Base-by-base conservation (phyloP, 768 basidiomycete species). In the Podaxis sp. region DNA sequence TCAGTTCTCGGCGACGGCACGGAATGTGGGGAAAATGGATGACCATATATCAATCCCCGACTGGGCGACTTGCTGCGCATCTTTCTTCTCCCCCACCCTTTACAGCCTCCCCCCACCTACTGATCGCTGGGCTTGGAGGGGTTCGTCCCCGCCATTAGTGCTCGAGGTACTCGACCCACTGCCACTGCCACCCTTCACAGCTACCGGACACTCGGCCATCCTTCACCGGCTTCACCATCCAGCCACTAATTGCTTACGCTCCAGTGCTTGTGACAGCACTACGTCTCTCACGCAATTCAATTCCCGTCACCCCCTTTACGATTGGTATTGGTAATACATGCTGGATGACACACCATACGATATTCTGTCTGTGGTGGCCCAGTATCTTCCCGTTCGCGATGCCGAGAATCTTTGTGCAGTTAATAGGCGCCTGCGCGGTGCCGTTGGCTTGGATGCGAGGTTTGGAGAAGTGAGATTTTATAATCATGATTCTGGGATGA, bases 361-460 rank as follows among this genome's bases (percentile, higher is more conserved):
- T n/a, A 57, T 74, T 38, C 71, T 70, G 73, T 51, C 52, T 28
- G 26, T 64, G 38, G 65, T 72, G 24, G 60, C 67, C 13, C 55
- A 59, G 28, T 72, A 63, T 59, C 56, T 74, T 7, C 66, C 71
- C 17, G 51, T 60, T 5, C 40, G 66, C 22, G 62, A 64, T 38
- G 53, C 71, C 22, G 33, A 49, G 54, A 65, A 55, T 7, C 51
- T 73, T 6, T 67, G 64, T 51, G 63, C 55, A 2, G 70, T 73
- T 2, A 74, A 69, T 60, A 64, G 65, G 53, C 62, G 66, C 33
- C 63, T 74, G 22, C 62, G 65, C 28, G 12, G 57, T 24, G 56
- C 56, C 51, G 63, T 70, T n/a, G 69, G 68, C 36, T 67, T 66
- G 12, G 62, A 64, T 37, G 66, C 67, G 38, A 60, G 65, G 33